Base-by-base conservation (phyloP, 139 green algal genomes). In the Pycnococcus provasolii region DNA sequence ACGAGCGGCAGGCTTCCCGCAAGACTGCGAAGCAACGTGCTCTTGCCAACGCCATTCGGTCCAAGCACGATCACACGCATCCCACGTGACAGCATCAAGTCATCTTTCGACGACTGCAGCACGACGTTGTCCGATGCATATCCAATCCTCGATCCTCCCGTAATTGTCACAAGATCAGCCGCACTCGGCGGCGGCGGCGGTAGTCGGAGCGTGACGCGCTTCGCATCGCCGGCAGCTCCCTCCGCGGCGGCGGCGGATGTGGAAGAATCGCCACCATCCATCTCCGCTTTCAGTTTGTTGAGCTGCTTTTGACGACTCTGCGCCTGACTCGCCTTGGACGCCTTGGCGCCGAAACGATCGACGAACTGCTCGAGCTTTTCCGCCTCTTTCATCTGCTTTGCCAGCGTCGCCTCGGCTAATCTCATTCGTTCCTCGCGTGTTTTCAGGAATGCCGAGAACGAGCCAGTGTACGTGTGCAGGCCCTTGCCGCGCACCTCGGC, bases 301-400 rank as follows among this genome's bases (percentile, higher is more conserved):
- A 86, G 58, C 55, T 81, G 58, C 78, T 87, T 86, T 7, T 76
- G 67, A 45, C 83, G 74, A 3, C 62, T 80, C 73, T 89, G 80
- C 39, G 84, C 86, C 60, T 85, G 74, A 1, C 72, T 73, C 2
- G 86, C 82, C 76, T 89, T 87, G 43, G 61, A 76, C 52, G 72
- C 85, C 72, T 89, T 89, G 57, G 86, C 86, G 37, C 84, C 80
- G 64, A 92, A 88, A 4, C 81, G 64, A 4, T 73, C 70, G 42
- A 92, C 73, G 65, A 89, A 92, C 6, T 67, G 69, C 76, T 92
- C 68, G 48, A 92, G 68, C 43, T 81, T 64, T 50, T 66, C 78
- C 15, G 80, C 83, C 71, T 89, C 75, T 3, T 65, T 72, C 42
- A 69, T 68, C 67, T 81, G 72, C 1, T 76, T 75, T 51, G 80